Conservation (phyloP, 305 asterid genomes). For the Fraxinus greggii region DNA sequence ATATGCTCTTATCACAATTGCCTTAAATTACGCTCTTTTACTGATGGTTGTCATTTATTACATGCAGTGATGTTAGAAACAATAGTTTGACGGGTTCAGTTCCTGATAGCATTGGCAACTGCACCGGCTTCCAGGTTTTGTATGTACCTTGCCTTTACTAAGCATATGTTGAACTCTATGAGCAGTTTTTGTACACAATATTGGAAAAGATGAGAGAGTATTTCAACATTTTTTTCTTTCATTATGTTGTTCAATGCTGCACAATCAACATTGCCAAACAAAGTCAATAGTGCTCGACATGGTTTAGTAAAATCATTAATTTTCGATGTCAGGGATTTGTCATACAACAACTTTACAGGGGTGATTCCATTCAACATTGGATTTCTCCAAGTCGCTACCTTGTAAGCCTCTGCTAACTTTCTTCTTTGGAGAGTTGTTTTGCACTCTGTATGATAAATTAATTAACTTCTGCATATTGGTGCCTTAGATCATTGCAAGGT, state of each 20-base stretch:
- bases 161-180: not conserved
- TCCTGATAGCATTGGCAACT: conserved; percentile 84
- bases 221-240: not conserved
- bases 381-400: conserved; percentile 93
- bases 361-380: conserved; percentile 95
- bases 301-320: not conserved
- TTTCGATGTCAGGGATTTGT: conserved; percentile 65
- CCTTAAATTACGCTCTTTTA: not conserved
- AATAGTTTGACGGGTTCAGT: conserved; percentile 87
- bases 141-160: conserved; percentile 45
- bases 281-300: not conserved
- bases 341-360: conserved; percentile 71
- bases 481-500: conserved; percentile 75
- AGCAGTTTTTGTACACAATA: not conserved
- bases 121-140: conserved; percentile 98
- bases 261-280: not conserved
- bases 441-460: not conserved
- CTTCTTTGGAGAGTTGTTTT: not conserved
- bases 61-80: conserved; percentile 84
- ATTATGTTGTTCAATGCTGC: not conserved
- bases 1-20: not conserved
- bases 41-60: not conserved
- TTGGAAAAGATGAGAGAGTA: not conserved
- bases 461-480: not conserved
- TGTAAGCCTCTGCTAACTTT: conserved; percentile 31